Percentiles rank a stretch among this genome's conserved stretches.
Evolutionary conservation across 2,329 filamentous ascomycete genomes (phyloP).

Genomic region (Pyrenochaeta sp.): DNA sequence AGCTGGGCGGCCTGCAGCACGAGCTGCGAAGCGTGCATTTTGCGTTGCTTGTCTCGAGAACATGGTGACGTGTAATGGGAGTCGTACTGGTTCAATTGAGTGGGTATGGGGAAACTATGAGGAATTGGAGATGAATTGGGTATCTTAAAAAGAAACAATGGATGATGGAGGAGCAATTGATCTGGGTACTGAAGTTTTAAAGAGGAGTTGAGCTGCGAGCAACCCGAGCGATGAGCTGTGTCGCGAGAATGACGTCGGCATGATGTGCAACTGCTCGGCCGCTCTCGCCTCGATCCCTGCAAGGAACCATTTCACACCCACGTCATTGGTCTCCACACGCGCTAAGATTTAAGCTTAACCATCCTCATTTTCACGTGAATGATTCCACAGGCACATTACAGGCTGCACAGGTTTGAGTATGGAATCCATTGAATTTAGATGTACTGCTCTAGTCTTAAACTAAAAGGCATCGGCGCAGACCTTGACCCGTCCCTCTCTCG

Average conservation of each 20-base stretch:
- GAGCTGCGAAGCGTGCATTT: slow-evolving; percentile 40
- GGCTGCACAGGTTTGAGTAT: too few relatives aligned
- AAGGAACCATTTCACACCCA: slow-evolving; percentile 1
- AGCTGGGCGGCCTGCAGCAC: slow-evolving; percentile 38
- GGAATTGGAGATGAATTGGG: slow-evolving; percentile 8
- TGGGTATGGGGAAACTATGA: background rate
- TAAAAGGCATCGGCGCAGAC: too few relatives aligned
- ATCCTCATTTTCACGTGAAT: background rate
- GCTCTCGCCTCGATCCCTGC: background rate
- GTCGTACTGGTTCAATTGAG: slow-evolving; percentile 8
- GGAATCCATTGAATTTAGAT: too few relatives aligned
- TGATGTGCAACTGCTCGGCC: slow-evolving; percentile 1
- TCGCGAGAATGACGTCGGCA: slow-evolving; percentile 5
- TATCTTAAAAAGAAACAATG: slow-evolving; percentile 8
- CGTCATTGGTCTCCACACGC: slow-evolving; percentile 1
- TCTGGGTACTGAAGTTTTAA: slow-evolving; percentile 1
- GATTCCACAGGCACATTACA: too few relatives aligned
- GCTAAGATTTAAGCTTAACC: slow-evolving; percentile 2
- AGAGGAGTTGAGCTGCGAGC: background rate
- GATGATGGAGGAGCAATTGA: slow-evolving; percentile 1
- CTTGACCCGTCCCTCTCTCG: too few relatives aligned
- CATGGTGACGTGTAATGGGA: slow-evolving; percentile 24
- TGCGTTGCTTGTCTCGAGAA: slow-evolving; percentile 45
- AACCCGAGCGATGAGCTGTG: background rate
- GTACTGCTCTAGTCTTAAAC: too few relatives aligned